These are phyloP conservation scores for Colletotrichum camelliae DNA, from an alignment of 2,329 filamentous ascomycete genomes.

Conservation along the genomic window DNA sequence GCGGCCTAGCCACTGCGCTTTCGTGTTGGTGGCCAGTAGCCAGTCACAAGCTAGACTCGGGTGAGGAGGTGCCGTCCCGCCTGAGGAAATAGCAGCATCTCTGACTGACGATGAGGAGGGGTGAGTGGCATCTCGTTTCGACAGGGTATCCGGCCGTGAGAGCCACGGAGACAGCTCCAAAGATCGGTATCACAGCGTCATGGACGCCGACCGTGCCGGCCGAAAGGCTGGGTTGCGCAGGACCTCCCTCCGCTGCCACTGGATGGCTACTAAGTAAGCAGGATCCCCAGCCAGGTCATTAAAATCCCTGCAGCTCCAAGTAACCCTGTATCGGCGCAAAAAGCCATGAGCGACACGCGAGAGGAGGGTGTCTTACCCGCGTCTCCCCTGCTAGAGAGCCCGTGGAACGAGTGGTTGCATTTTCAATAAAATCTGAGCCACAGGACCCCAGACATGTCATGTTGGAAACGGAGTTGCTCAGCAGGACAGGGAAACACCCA, in stretches of 20 bases:
- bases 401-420: slow-evolving; percentile 7
- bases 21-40: neutral
- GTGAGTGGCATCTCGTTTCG: slow-evolving; percentile 16
- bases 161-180: neutral
- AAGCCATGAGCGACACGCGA: slow-evolving; percentile 2
- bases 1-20: neutral
- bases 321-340: slow-evolving; percentile 1
- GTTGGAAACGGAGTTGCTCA: slow-evolving; percentile 10
- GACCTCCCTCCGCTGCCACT: neutral
- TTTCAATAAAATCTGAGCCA: slow-evolving; percentile 1
- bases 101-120: slow-evolving; percentile 11
- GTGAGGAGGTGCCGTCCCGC: neutral
- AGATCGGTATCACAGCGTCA: slow-evolving; percentile 15
- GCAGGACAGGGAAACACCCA: neutral
- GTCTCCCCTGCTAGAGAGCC: slow-evolving; percentile 10
- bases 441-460: neutral
- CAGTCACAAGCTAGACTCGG: slow-evolving; percentile 3
- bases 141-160: slow-evolving; percentile 7
- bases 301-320: slow-evolving; percentile 12
- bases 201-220: slow-evolving; percentile 17
- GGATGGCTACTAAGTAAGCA: neutral
- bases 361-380: slow-evolving; percentile 10
- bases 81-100: slow-evolving; percentile 6
- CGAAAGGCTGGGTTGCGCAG: neutral
- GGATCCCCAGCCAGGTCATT: slow-evolving; percentile 10